phyloP scores from a whole-genome alignment of 179 eudicot genomes.

The Kewa caespitosa region DNA sequence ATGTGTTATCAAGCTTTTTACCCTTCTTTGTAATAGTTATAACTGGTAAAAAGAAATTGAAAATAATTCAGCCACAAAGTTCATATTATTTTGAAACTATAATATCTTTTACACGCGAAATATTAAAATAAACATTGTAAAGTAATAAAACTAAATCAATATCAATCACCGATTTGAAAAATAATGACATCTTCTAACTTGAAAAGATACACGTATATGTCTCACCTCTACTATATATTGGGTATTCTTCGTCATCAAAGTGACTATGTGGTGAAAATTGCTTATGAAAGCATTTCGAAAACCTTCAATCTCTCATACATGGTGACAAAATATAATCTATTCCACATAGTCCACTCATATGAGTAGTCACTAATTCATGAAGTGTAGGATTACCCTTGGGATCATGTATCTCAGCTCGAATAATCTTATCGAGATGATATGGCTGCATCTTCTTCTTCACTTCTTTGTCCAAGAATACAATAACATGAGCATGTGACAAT shows the following conservation, averaged over 20 bases:
- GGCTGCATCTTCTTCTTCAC: background rate
- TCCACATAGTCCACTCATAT: background rate
- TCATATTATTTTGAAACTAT: too few relatives aligned
- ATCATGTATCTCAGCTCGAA: background rate
- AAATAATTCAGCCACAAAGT: background rate
- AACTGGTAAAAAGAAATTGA: background rate
- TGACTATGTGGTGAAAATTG: background rate
- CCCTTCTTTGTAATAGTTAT: background rate
- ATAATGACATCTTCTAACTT: too few relatives aligned
- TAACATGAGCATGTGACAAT: background rate
- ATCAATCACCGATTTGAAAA: too few relatives aligned
- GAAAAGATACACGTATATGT: too few relatives aligned
- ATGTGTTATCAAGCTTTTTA: background rate
- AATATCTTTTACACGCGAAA: too few relatives aligned
- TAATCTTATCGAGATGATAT: background rate
- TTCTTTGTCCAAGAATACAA: background rate
- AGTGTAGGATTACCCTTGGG: background rate
- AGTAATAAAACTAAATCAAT: too few relatives aligned
- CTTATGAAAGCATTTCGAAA: background rate
- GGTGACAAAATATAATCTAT: background rate
- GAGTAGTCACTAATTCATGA: slow-evolving; percentile 4
- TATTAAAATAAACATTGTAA: background rate
- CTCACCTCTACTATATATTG: background rate
- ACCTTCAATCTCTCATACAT: background rate
- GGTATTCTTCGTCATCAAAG: background rate